Percentiles rank a stretch among this genome's conserved stretches.
These are phyloP conservation scores for Aspergillus jensenii DNA, from an alignment of 2,329 filamentous ascomycete genomes.

Conservation along the genomic window DNA sequence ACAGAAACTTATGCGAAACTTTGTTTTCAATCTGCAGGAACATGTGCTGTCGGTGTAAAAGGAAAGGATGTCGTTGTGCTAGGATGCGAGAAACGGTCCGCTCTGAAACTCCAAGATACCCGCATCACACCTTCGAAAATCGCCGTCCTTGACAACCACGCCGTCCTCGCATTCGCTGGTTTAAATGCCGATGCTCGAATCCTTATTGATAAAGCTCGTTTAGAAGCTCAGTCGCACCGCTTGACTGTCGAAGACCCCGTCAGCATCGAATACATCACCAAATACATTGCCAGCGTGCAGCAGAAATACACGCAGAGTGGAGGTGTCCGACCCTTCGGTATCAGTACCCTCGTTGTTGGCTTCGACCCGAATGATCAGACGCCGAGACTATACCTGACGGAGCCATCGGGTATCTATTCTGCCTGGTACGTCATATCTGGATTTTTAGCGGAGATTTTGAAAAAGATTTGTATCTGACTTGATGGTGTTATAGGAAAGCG, in stretches of 20 bases:
- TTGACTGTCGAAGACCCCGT: slow-evolving; percentile 96
- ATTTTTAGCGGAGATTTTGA: background rate
- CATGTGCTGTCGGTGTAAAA: slow-evolving; percentile 97
- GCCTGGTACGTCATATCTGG: slow-evolving; percentile 69
- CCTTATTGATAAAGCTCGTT: slow-evolving; percentile 93
- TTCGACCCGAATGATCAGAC: slow-evolving; percentile 91
- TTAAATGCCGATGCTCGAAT: slow-evolving; percentile 98
- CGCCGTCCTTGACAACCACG: slow-evolving; percentile 90
- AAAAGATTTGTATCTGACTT: background rate
- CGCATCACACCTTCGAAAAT: slow-evolving; percentile 99
- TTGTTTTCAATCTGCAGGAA: slow-evolving; percentile 58
- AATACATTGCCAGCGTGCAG: slow-evolving; percentile 96
- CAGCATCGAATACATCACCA: slow-evolving; percentile 98
- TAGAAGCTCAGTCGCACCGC: slow-evolving; percentile 96
- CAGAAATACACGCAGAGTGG: slow-evolving; percentile 98
- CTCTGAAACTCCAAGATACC: slow-evolving; percentile 99
- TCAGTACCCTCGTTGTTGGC: slow-evolving; percentile 97
- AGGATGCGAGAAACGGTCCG: slow-evolving; percentile 97
- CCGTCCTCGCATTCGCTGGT: slow-evolving; percentile 94
- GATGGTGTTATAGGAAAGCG: slow-evolving; percentile 72
- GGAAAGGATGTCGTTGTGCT: slow-evolving; percentile 91
- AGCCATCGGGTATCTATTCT: slow-evolving; percentile 99
- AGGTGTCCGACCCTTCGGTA: slow-evolving; percentile 97
- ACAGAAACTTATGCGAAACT: slow-evolving; percentile 19
- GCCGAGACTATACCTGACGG: slow-evolving; percentile 93